A percentile compares a stretch with the other conserved stretches of the same genome.
Conservation (phyloP, 495 filamentous ascomycete species). For the Glarea lozoyensis region DNA sequence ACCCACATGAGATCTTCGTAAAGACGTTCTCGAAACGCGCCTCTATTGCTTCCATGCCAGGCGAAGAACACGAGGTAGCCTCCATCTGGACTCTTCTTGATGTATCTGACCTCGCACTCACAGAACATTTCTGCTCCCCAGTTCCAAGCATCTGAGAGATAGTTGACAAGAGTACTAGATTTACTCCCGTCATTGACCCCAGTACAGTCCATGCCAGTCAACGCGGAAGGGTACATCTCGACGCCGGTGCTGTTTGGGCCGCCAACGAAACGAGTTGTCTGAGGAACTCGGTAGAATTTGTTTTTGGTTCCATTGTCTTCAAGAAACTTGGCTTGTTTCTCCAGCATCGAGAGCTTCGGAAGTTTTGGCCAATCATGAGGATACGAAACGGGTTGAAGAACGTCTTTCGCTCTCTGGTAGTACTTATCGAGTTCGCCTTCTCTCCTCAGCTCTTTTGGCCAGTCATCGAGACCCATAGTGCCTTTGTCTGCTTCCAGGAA, state of each 20-base stretch:
- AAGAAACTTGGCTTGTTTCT: slow-evolving; percentile 43
- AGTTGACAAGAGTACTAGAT: slow-evolving; percentile 54
- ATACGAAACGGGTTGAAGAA: slow-evolving; percentile 52
- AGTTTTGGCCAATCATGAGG: slow-evolving; percentile 46
- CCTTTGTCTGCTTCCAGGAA: slow-evolving; percentile 50
- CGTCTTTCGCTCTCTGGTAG: slow-evolving; percentile 43
- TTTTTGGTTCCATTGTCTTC: slow-evolving; percentile 35
- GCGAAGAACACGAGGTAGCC: slow-evolving; percentile 58
- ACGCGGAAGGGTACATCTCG: slow-evolving; percentile 47
- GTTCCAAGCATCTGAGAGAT: slow-evolving; percentile 65
- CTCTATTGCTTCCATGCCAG: slow-evolving; percentile 53
- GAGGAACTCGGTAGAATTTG: slow-evolving; percentile 46
- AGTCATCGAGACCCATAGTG: slow-evolving; percentile 43
- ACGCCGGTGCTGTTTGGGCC: slow-evolving; percentile 54
- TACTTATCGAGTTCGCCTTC: slow-evolving; percentile 37
- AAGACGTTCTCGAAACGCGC: slow-evolving; percentile 45
- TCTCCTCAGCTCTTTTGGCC: slow-evolving; percentile 50
- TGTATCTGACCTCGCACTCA: slow-evolving; percentile 58
- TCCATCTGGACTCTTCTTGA: slow-evolving; percentile 41
- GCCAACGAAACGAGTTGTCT: slow-evolving; percentile 53
- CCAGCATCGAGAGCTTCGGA: slow-evolving; percentile 46
- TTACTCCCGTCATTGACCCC: slow-evolving; percentile 64
- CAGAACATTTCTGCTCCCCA: slow-evolving; percentile 70
- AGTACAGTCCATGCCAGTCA: slow-evolving; percentile 53
- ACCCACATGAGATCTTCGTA: slow-evolving; percentile 62